Evolutionary conservation across 768 basidiomycete genomes (phyloP).

Genomic region (Crepidotus variabilis): DNA sequence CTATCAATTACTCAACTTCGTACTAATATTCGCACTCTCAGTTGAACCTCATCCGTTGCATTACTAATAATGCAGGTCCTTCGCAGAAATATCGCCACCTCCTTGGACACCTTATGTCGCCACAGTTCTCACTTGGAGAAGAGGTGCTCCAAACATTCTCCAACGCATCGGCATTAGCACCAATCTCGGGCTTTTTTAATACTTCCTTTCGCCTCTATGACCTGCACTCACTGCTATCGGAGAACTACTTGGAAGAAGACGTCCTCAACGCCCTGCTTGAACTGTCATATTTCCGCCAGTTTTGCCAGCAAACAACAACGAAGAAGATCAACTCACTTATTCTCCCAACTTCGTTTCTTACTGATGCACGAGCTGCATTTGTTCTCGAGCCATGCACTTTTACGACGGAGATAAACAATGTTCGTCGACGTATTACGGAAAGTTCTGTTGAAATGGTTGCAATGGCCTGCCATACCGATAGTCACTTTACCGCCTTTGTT

Average conservation of each 20-base stretch:
- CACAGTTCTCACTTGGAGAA: not conserved
- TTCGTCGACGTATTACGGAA: not conserved
- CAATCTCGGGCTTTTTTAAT: slow-evolving; percentile 10
- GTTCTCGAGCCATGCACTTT: not conserved
- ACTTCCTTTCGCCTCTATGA: slow-evolving; percentile 11
- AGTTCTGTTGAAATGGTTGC: not conserved
- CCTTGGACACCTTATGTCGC: not conserved
- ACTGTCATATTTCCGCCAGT: slow-evolving; percentile 10
- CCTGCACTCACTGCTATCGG: slow-evolving; percentile 16
- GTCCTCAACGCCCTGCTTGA: slow-evolving; percentile 16
- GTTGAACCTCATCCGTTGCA: not conserved
- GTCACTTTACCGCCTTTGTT: slow-evolving; percentile 7
- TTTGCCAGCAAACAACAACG: not conserved
- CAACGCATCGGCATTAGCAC: not conserved
- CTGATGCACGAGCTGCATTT: slow-evolving; percentile 2
- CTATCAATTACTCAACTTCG: no score
- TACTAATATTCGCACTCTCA: not conserved
- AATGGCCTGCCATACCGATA: slow-evolving; percentile 1
- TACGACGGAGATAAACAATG: not conserved
- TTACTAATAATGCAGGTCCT: not conserved
- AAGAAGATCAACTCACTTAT: not conserved
- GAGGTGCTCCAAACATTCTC: not conserved
- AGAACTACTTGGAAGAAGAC: slow-evolving; percentile 20
- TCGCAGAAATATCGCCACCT: not conserved
- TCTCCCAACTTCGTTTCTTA: slow-evolving; percentile 7